Percentiles rank a stretch among this genome's conserved stretches.
phyloP scores from a whole-genome alignment of 2,329 filamentous ascomycete species.

The Chaetomiaceae sp. region DNA sequence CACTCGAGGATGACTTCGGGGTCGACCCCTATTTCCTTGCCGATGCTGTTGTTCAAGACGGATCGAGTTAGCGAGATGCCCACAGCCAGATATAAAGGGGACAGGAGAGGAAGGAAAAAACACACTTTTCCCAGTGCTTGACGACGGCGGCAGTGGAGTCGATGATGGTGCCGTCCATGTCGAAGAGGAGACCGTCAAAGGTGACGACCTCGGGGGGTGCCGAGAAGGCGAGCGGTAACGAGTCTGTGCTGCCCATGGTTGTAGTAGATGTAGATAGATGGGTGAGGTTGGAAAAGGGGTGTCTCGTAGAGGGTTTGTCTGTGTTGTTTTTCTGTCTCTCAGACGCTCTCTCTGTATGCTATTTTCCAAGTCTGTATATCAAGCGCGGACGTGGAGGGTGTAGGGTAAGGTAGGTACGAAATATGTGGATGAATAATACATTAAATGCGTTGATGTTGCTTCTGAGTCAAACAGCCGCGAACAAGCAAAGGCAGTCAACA shows the following conservation, averaged over 20 bases:
- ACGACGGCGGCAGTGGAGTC: constrained; percentile 73
- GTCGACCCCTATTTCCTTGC: constrained; percentile 75
- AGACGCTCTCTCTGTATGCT: too few relatives aligned
- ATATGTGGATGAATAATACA: too few relatives aligned
- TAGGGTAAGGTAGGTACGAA: too few relatives aligned
- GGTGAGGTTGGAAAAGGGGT: neutral
- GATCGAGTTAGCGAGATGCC: too few relatives aligned
- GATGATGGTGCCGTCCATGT: constrained; percentile 81
- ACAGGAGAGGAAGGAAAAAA: neutral
- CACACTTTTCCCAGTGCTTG: constrained; percentile 70
- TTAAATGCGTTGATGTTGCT: too few relatives aligned
- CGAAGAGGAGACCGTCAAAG: constrained; percentile 59
- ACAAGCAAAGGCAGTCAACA: too few relatives aligned
- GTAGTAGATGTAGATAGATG: too few relatives aligned
- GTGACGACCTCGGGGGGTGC: constrained; percentile 42
- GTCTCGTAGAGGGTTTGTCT: neutral
- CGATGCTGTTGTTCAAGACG: constrained; percentile 59
- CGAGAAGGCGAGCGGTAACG: constrained; percentile 31
- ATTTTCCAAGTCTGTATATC: too few relatives aligned
- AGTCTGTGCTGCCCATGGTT: constrained; percentile 24
- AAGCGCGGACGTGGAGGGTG: too few relatives aligned
- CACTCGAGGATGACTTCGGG: constrained; percentile 73
- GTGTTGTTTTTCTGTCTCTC: too few relatives aligned
- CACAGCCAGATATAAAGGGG: too few relatives aligned
- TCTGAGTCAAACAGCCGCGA: too few relatives aligned